Evolutionary conservation across 441 rosid genomes (phyloP).

Genomic region (Aquilaria agallochum): DNA sequence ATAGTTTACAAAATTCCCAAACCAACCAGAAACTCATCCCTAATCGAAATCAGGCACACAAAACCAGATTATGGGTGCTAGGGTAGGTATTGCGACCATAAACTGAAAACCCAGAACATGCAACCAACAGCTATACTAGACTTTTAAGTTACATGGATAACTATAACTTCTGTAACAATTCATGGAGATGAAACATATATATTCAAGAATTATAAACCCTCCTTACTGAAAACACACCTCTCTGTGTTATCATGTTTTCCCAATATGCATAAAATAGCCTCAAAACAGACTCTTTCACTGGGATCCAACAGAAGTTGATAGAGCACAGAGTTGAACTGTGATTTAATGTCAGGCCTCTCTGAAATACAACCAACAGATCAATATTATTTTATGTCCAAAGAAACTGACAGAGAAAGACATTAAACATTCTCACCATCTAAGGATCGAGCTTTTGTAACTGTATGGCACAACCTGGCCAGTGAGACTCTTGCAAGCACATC

Average conservation of each 20-base stretch:
- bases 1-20: too few species aligned
- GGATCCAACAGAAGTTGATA: conserved; percentile 98
- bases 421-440: conserved; percentile 70
- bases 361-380: conserved; percentile 19
- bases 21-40: too few species aligned
- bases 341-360: conserved; percentile 89
- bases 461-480: conserved; percentile 90
- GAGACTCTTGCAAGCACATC: conserved; percentile 99
- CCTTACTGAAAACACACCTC: conserved; percentile 39
- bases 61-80: too few species aligned
- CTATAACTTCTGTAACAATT: too few species aligned
- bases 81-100: too few species aligned
- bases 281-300: conserved; percentile 99
- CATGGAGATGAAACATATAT: too few species aligned
- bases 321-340: conserved; percentile 91
- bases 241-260: conserved; percentile 82
- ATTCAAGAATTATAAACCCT: too few species aligned
- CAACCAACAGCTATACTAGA: too few species aligned
- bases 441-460: conserved; percentile 87
- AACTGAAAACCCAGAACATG: too few species aligned
- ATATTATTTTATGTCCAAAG: conserved; percentile 20
- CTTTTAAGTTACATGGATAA: too few species aligned
- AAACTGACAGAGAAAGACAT: conserved; percentile 8
- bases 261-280: conserved; percentile 87
- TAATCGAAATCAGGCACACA: too few species aligned